Base-by-base conservation (phyloP, 192 early-diverging fungal species). In the Coemansia sp. region DNA sequence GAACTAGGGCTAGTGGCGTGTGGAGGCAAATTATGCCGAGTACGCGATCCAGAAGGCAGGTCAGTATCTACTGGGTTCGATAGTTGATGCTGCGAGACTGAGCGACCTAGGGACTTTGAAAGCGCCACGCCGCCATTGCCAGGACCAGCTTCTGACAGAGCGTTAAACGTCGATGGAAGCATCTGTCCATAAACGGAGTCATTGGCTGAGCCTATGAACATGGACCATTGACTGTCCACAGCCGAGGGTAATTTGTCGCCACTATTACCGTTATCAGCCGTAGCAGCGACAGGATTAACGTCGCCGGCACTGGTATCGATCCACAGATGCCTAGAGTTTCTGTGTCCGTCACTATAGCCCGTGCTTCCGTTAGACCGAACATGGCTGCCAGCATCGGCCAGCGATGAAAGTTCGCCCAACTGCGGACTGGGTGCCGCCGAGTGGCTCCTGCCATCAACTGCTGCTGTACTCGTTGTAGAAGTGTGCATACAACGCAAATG, bases 61-160 rank as follows among this genome's bases (percentile, higher is more conserved):
- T 74, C 59, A 21, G 29, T 46, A 34, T 59, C 69, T 27, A 14
- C 40, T 9, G 44, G 17, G 27, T 36, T 51, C 24, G 41, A 40
- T 1, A 81, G 70, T 21, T 77, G 79, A 62, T 82, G 79, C 70
- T 82, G 79, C 21, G 79, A 82, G 27, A 64, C 71, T 6, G 79
- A 82, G 40, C 79, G 70, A 3, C 71, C 74, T 8, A 82, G 59
- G 5, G 79, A 74, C 39, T 59, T 67, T 17, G 59, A 53, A 29
- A 54, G 50, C 13, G 45, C 29, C 29, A 41, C 39, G 1, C 67
- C 71, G 1, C 62, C 64, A 29, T 48, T 57, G 27, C 29, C 10
- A 14, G 59, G 6, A 3, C 59, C 45, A 35, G 50, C 53, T 1
- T 61, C 68, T 4, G 69, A 31, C 42, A 67, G 41, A 37, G 29